A percentile compares a stretch with the other conserved stretches of the same genome.
phyloP scores from a whole-genome alignment of 176 grass and related monocot species.

The Lolium multiflorum region DNA sequence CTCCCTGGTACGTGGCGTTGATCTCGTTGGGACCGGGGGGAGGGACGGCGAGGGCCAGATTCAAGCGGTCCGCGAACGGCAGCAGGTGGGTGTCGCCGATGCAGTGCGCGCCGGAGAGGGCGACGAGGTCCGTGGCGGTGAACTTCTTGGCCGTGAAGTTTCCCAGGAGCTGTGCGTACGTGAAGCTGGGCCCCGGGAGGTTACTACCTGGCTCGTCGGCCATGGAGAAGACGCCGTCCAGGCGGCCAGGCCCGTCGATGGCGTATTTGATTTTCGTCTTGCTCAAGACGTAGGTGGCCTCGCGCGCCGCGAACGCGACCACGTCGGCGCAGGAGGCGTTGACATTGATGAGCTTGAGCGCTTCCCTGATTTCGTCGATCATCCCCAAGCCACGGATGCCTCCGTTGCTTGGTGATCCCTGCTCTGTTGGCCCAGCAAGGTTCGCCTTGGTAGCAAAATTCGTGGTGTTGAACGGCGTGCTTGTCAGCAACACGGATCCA shows the following conservation, averaged over 20 bases:
- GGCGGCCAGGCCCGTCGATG: background rate
- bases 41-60: too few species aligned
- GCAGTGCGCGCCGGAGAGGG: background rate
- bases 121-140: background rate
- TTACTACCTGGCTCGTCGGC: background rate
- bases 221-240: background rate
- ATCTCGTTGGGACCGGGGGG: too few species aligned
- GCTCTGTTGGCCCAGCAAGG: background rate
- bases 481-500: background rate
- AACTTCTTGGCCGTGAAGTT: background rate
- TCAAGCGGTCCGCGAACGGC: too few species aligned
- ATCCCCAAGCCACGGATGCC: background rate
- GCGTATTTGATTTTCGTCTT: background rate
- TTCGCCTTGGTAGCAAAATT: background rate
- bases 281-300: background rate
- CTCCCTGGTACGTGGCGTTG: too few species aligned
- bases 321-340: background rate
- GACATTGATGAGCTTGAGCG: too few species aligned
- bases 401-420: background rate
- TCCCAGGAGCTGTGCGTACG: background rate
- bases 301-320: background rate
- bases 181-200: background rate
- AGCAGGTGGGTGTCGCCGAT: background rate
- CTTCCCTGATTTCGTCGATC: background rate
- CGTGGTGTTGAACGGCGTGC: background rate